Base-by-base conservation (phyloP, 2,329 filamentous ascomycete genomes). In the Penicillium hesseltinei region DNA sequence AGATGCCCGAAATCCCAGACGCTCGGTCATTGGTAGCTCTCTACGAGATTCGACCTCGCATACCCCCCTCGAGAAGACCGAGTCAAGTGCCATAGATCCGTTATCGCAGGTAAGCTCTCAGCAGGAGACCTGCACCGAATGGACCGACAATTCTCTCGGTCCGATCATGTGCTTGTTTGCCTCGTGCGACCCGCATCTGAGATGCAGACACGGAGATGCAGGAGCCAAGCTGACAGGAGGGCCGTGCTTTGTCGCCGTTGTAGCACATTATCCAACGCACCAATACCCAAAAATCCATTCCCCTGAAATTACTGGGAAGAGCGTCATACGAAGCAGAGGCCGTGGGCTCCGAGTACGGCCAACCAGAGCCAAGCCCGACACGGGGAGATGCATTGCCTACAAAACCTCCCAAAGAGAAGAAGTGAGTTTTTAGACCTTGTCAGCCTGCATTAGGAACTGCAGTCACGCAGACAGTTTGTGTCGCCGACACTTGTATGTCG, bases 221-320 rank as follows among this genome's bases (percentile, higher is more conserved):
- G 35, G 45, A 55, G 39, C 43, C 36, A 35, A 45, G 50, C 54
- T 58, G 38, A 56, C 53, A 21, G 31, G 52, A 58, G 36, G 44
- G 21, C 36, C 36, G 54, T 43, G 42, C 48, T 48, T 27, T 35
- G 31, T 51, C 31, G 11, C 5, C n/a, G 42, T 40, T 62, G 47
- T 66, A 85, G 83, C 84, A 87, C 66, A 87, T 87, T 45, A 78
- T 89, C 52, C 81, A 86, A 68, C 84, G 88, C 64, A 89, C 87
- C 53, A 88, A 85, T 67, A 88, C 86, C 42, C 81, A 84, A 54
- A 80, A 79, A 52, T 81, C 83, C 9, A 82, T 85, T 52, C 78
- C 83, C 10, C 60, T 74, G 29, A 79, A 73, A 61, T 57, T 74
- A 49, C 71, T 77, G 21, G 69, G 74, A 21, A 72, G 71, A 53